A percentile compares a stretch with the other conserved stretches of the same genome.
Evolutionary conservation across 2,329 filamentous ascomycete species (phyloP).

Genomic region (Coniochaeta sp.): DNA sequence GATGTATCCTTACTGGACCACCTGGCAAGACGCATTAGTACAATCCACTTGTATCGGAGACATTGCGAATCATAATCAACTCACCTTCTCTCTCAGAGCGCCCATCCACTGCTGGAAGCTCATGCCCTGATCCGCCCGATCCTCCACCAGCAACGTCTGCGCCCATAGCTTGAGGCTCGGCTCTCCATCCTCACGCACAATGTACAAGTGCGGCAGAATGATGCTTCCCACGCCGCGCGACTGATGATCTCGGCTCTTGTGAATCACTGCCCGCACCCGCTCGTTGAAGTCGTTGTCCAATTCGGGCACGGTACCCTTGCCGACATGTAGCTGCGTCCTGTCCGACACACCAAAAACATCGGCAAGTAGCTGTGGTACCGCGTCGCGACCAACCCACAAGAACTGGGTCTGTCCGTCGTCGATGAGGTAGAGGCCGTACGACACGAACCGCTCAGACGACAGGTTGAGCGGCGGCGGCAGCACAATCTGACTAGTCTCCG

Average conservation of each 20-base stretch:
- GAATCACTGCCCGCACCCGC: conserved; percentile 78
- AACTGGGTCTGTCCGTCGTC: conserved; percentile 98
- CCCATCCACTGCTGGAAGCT: conserved; percentile 93
- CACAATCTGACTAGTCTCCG: conserved; percentile 79
- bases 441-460: conserved; percentile 77
- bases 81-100: conserved; percentile 86
- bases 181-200: conserved; percentile 92
- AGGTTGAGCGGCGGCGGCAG: conserved; percentile 81
- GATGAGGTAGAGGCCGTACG: conserved; percentile 90
- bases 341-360: conserved; percentile 90
- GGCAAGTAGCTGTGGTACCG: conserved; percentile 76
- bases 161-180: conserved; percentile 94
- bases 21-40: not conserved
- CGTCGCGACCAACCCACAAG: conserved; percentile 89
- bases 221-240: conserved; percentile 88
- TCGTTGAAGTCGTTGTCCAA: conserved; percentile 97
- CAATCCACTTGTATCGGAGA: not conserved
- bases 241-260: conserved; percentile 86
- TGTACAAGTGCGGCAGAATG: conserved; percentile 83
- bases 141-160: conserved; percentile 90
- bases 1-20: not conserved
- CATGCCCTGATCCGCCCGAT: conserved; percentile 87
- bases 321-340: conserved; percentile 76
- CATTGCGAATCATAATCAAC: not conserved
- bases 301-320: conserved; percentile 80